phyloP scores from a whole-genome alignment of 129 eudicot genomes.

The Artemisia argyi region DNA sequence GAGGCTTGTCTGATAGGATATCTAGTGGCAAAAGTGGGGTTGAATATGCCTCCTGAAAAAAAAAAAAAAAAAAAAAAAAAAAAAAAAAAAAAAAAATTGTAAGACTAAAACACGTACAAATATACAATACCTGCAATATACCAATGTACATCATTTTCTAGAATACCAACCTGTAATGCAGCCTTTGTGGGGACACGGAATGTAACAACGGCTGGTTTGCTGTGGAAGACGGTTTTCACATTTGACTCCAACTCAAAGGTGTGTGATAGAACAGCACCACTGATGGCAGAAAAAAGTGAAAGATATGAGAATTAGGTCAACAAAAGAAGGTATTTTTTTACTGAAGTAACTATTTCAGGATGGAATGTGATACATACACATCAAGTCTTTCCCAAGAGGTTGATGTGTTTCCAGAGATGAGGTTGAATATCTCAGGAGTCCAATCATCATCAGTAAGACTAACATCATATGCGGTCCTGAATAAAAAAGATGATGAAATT shows the following conservation, averaged over 20 bases:
- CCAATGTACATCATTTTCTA: neutral
- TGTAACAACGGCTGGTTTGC: constrained; percentile 78
- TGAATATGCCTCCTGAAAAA: constrained; percentile 24
- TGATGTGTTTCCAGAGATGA: constrained; percentile 74
- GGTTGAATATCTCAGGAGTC: constrained; percentile 55
- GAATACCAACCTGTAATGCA: constrained; percentile 49
- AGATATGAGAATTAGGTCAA: constrained; percentile 5
- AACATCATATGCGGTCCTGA: constrained; percentile 90
- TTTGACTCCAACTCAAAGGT: constrained; percentile 80
- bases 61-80: too few species aligned
- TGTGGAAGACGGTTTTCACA: constrained; percentile 55
- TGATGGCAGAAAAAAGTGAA: constrained; percentile 27
- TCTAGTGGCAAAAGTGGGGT: constrained; percentile 63
- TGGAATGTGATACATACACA: constrained; percentile 52
- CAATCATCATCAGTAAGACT: constrained; percentile 79
- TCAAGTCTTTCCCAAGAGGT: constrained; percentile 94
- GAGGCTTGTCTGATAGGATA: constrained; percentile 43
- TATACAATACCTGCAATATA: neutral
- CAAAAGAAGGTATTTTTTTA: neutral
- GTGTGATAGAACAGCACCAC: constrained; percentile 73
- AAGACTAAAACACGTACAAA: neutral
- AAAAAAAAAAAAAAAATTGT: neutral
- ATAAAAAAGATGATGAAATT: constrained; percentile 4
- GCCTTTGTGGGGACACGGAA: constrained; percentile 83
- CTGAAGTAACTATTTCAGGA: constrained; percentile 7